Evolutionary conservation across 2,329 filamentous ascomycete species (phyloP).

Genomic region (Celoporthe dispersa): DNA sequence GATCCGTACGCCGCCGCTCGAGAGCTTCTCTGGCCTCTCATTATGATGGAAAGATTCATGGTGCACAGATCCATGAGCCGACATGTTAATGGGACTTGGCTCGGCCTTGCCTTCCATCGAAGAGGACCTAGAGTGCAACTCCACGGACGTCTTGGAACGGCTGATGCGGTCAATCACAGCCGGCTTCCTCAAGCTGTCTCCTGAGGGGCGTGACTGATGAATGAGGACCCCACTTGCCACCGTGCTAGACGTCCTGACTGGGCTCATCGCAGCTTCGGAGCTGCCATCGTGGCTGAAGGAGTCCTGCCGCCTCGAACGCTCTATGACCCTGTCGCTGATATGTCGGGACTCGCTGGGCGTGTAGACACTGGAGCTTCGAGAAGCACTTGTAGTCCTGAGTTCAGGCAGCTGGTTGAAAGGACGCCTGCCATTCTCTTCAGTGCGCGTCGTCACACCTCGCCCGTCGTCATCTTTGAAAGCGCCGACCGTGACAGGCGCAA

Average conservation of each 20-base stretch:
- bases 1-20: slow-evolving; percentile 54
- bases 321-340: slow-evolving; percentile 37
- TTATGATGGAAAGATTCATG: slow-evolving; percentile 60
- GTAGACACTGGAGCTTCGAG: slow-evolving; percentile 46
- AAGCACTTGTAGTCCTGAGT: slow-evolving; percentile 37
- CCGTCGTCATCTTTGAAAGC: slow-evolving; percentile 54
- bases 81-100: slow-evolving; percentile 60
- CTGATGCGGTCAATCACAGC: slow-evolving; percentile 61
- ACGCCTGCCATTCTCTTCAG: slow-evolving; percentile 49
- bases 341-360: slow-evolving; percentile 39
- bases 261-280: slow-evolving; percentile 49
- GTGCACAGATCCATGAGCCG: slow-evolving; percentile 61
- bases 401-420: slow-evolving; percentile 37
- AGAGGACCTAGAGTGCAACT: slow-evolving; percentile 58
- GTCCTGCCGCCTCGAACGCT: slow-evolving; percentile 47
- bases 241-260: slow-evolving; percentile 44
- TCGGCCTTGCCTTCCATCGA: slow-evolving; percentile 63
- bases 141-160: slow-evolving; percentile 48
- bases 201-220: slow-evolving; percentile 36
- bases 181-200: slow-evolving; percentile 49
- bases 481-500: slow-evolving; percentile 55
- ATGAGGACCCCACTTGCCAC: slow-evolving; percentile 24
- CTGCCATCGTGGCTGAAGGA: slow-evolving; percentile 50
- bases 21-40: slow-evolving; percentile 48
- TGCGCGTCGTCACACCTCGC: slow-evolving; percentile 45